A percentile compares a stretch with the other conserved stretches of the same genome.
Evolutionary conservation across 2,329 filamentous ascomycete genomes (phyloP).

Genomic region (Diplodia scrobiculata): DNA sequence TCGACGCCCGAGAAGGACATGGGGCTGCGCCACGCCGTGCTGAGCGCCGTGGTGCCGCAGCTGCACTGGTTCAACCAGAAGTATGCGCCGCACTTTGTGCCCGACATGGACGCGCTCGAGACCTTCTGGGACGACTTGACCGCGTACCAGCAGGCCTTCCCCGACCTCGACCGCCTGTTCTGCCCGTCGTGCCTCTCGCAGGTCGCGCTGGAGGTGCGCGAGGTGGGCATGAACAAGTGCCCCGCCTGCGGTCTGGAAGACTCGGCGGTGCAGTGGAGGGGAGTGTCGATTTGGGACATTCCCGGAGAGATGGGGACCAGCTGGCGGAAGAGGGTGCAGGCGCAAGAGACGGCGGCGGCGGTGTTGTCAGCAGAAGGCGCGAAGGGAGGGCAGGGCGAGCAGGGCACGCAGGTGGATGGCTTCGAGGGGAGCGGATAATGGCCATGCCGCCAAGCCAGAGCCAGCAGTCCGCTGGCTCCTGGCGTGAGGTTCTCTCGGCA

Average conservation of each 20-base stretch:
- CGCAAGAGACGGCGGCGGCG: too few species aligned
- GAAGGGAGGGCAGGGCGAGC: background rate
- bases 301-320: background rate
- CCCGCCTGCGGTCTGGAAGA: background rate
- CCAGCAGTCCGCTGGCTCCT: background rate
- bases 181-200: background rate
- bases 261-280: background rate
- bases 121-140: conserved; percentile 7
- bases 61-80: background rate
- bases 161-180: background rate
- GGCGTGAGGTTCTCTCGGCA: background rate
- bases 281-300: background rate
- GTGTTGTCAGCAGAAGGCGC: too few species aligned
- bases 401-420: background rate
- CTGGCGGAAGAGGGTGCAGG: background rate
- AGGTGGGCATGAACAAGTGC: background rate
- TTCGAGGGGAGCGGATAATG: too few species aligned
- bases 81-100: background rate
- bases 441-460: too few species aligned
- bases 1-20: background rate
- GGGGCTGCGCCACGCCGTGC: background rate
- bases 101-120: background rate
- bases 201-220: background rate
- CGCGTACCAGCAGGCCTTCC: background rate
- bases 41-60: background rate